phyloP scores from a whole-genome alignment of 495 filamentous ascomycete genomes.

The Astrothelium subdiscretum region DNA sequence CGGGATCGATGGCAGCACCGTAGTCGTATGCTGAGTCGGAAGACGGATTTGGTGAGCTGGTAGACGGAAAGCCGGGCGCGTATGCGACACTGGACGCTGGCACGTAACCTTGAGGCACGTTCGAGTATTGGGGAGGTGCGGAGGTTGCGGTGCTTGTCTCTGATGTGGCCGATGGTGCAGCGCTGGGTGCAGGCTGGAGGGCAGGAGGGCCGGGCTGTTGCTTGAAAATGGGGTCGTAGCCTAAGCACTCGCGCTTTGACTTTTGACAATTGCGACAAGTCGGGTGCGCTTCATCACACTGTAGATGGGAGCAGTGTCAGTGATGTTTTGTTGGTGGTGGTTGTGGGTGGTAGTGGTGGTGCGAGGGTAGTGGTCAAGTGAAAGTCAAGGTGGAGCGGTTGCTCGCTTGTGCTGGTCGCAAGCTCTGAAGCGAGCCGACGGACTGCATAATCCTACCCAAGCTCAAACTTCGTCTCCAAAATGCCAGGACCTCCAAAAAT shows the following conservation, averaged over 20 bases:
- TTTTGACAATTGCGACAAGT: conserved; percentile 95
- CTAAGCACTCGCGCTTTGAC: conserved; percentile 92
- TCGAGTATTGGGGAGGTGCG: conserved; percentile 24
- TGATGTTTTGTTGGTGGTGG: not conserved
- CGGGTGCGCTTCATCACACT: conserved; percentile 97
- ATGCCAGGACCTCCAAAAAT: not conserved
- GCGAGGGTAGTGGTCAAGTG: not conserved
- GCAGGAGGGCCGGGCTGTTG: conserved; percentile 64
- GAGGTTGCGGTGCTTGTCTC: conserved; percentile 19
- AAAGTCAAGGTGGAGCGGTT: not conserved
- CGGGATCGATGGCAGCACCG: conserved; percentile 61
- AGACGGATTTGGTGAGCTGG: conserved; percentile 37
- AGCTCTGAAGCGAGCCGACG: conserved; percentile 2
- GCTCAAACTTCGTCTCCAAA: not conserved
- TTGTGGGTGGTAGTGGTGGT: not conserved
- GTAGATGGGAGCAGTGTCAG: not conserved
- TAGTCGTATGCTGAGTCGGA: conserved; percentile 46
- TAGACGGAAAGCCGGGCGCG: conserved; percentile 34
- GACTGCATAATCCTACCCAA: not conserved
- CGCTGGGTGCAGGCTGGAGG: conserved; percentile 63
- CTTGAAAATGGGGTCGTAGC: conserved; percentile 98
- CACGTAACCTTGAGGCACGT: conserved; percentile 47
- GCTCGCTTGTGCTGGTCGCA: conserved; percentile 1
- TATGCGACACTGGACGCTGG: conserved; percentile 52
- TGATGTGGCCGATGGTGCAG: conserved; percentile 21